These are phyloP conservation scores for Saksenaea oblongispora DNA, from an alignment of 371 early-diverging fungal species.

Conservation along the genomic window DNA sequence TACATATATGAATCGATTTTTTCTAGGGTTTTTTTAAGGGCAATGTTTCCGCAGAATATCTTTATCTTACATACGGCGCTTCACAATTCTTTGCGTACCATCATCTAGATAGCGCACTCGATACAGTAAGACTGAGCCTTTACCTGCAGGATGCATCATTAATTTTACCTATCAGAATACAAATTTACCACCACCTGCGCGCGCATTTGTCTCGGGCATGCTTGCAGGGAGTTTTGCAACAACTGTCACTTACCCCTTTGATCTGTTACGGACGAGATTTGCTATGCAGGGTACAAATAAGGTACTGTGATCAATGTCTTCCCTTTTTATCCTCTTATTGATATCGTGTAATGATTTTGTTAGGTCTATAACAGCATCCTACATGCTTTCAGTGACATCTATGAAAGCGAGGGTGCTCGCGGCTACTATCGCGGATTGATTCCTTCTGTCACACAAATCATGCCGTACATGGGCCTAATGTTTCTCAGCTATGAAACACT, in stretches of 20 bases:
- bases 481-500: constrained; percentile 75
- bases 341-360: background rate
- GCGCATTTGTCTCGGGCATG: constrained; percentile 72
- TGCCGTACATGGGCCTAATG: constrained; percentile 92
- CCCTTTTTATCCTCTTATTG: background rate
- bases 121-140: constrained; percentile 14
- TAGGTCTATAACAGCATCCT: constrained; percentile 64
- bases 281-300: constrained; percentile 74
- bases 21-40: constrained; percentile 91
- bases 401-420: constrained; percentile 66
- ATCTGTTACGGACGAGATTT: constrained; percentile 91
- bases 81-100: constrained; percentile 83
- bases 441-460: constrained; percentile 84
- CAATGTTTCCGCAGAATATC: constrained; percentile 87
- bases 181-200: constrained; percentile 36
- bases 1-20: background rate
- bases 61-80: constrained; percentile 89
- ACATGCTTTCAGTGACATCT: constrained; percentile 67
- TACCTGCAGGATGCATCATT: background rate
- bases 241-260: constrained; percentile 87
- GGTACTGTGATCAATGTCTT: constrained; percentile 27
- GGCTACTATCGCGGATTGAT: constrained; percentile 90
- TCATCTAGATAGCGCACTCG: constrained; percentile 36
- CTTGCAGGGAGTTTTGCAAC: constrained; percentile 65
- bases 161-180: constrained; percentile 9